phyloP scores from a whole-genome alignment of 257 asterid species.

The Osmanthus fragrans region DNA sequence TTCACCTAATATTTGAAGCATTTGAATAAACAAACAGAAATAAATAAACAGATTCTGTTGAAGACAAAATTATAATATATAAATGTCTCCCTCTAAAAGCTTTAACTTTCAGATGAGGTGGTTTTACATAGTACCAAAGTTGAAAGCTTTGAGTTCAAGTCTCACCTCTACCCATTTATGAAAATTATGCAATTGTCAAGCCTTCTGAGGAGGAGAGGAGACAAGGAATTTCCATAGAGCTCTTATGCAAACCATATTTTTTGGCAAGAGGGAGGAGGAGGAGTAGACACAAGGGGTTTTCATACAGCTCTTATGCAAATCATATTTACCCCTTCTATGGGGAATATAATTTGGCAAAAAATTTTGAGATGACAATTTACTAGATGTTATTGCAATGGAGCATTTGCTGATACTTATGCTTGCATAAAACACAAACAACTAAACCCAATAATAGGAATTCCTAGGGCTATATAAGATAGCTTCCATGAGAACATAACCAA shows the following conservation, averaged over 20 bases:
- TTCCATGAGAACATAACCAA: neutral
- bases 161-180: neutral
- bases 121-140: neutral
- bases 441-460: neutral
- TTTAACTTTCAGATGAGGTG: neutral
- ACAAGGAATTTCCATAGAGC: neutral
- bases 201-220: neutral
- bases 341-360: neutral
- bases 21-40: neutral
- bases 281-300: neutral
- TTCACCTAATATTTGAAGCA: slow-evolving; percentile 60
- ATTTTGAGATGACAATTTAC: neutral
- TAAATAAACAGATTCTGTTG: neutral
- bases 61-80: neutral
- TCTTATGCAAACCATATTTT: neutral
- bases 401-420: neutral
- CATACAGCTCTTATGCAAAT: neutral
- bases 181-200: neutral
- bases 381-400: neutral
- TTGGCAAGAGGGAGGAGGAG: neutral
- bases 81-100: neutral
- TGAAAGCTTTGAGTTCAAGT: neutral
- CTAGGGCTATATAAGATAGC: neutral
- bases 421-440: neutral
- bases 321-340: neutral